Conservation (phyloP, 1,284 basidiomycete species). For the Sphaerobolus stellatus region DNA sequence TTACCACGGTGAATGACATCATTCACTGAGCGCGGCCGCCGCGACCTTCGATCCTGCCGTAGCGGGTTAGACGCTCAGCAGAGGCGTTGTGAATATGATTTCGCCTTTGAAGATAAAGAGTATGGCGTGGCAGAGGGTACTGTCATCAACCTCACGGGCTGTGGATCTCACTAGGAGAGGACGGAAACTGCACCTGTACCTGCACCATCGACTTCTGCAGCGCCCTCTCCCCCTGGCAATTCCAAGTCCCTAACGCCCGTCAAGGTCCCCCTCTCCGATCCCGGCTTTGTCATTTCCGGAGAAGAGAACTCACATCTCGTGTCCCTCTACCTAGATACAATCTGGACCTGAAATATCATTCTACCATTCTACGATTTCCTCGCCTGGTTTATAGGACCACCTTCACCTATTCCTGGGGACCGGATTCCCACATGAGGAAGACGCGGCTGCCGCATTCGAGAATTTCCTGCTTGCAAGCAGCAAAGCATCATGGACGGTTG, state of each 20-base stretch:
- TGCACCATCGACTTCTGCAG: constrained; percentile 26
- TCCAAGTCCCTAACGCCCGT: too few species aligned
- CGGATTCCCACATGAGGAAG: constrained; percentile 54
- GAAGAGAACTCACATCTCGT: constrained; percentile 56
- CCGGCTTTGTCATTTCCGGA: constrained; percentile 65
- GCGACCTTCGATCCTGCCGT: too few species aligned
- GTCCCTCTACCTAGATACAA: constrained; percentile 43
- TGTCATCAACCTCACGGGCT: constrained; percentile 81
- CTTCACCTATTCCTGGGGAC: constrained; percentile 63
- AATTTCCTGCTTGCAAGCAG: constrained; percentile 71
- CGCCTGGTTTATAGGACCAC: constrained; percentile 75
- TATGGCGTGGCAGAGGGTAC: constrained; percentile 80
- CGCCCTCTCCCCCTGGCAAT: too few species aligned
- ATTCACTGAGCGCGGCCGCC: too few species aligned
- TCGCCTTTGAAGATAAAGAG: too few species aligned
- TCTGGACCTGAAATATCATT: constrained; percentile 45
- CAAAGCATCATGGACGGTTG: constrained; percentile 66
- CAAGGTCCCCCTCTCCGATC: too few species aligned
- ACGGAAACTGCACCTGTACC: constrained; percentile 30
- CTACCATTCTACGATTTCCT: constrained; percentile 70
- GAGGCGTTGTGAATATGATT: too few species aligned
- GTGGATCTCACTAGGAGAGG: constrained; percentile 68
- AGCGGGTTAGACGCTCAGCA: too few species aligned
- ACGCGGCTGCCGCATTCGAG: constrained; percentile 68
- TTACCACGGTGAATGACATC: too few species aligned